Conservation (phyloP, 257 asterid genomes). For the Penstemon davidsonii region DNA sequence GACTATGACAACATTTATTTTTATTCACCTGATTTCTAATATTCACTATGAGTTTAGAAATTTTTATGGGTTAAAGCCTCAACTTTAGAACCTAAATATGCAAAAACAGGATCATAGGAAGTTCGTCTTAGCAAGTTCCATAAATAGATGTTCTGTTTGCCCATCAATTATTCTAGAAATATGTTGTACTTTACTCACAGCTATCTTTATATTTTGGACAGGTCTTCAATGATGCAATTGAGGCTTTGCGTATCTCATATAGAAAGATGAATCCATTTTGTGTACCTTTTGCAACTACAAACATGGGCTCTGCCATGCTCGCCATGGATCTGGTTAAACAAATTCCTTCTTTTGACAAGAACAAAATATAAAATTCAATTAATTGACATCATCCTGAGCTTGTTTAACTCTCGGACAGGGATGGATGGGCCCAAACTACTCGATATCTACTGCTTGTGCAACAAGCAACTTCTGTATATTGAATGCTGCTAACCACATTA, state of each 20-base stretch:
- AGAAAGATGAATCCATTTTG: slow-evolving; percentile 95
- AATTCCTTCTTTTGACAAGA: background rate
- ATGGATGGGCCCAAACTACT: slow-evolving; percentile 99
- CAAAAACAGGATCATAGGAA: background rate
- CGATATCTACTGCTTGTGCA: slow-evolving; percentile 97
- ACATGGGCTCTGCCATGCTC: slow-evolving; percentile 97
- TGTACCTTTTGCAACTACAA: slow-evolving; percentile 96
- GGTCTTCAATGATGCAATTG: slow-evolving; percentile 91
- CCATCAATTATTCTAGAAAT: slow-evolving; percentile 10
- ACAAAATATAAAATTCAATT: background rate
- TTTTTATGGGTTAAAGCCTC: slow-evolving; percentile 5
- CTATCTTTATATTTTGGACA: slow-evolving; percentile 39
- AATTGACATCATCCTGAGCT: slow-evolving; percentile 23
- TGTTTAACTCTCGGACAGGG: slow-evolving; percentile 57
- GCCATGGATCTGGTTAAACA: slow-evolving; percentile 88
- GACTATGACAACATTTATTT: slow-evolving; percentile 13
- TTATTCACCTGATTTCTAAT: slow-evolving; percentile 16
- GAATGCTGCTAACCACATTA: slow-evolving; percentile 94
- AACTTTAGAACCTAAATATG: background rate
- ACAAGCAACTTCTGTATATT: slow-evolving; percentile 94
- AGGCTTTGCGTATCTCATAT: slow-evolving; percentile 81
- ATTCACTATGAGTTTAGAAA: slow-evolving; percentile 1
- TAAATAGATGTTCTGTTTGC: slow-evolving; percentile 8
- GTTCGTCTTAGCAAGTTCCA: slow-evolving; percentile 13
- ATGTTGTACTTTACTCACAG: background rate